A percentile compares a stretch with the other conserved stretches of the same genome.
Conservation (phyloP, 2,329 filamentous ascomycete species). For the Dactylellina leptospora region DNA sequence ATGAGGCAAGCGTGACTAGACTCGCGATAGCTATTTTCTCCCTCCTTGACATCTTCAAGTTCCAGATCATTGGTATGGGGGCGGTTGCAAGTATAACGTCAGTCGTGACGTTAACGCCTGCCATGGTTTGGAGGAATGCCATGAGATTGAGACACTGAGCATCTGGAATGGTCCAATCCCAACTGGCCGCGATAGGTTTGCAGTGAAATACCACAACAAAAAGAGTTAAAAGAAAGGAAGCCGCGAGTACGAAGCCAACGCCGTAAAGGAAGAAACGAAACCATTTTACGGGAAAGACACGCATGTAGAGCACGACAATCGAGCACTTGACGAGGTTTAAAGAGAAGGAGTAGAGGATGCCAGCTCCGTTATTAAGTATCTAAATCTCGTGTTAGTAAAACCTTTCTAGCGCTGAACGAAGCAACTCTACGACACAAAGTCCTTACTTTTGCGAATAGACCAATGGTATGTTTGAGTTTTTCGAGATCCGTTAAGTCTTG, state of each 20-base stretch:
- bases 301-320: conserved; percentile 38
- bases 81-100: conserved; percentile 43
- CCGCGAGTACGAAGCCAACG: conserved; percentile 26
- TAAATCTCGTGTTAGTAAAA: neutral
- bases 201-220: conserved; percentile 49
- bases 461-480: conserved; percentile 25
- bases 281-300: conserved; percentile 46
- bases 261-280: conserved; percentile 38
- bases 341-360: conserved; percentile 44
- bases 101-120: conserved; percentile 41
- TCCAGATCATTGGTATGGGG: conserved; percentile 52
- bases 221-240: conserved; percentile 38
- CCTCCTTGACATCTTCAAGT: conserved; percentile 45
- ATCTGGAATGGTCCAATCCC: conserved; percentile 43
- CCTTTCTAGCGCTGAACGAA: neutral
- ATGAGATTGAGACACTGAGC: conserved; percentile 44
- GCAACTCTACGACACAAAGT: neutral
- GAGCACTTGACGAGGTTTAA: conserved; percentile 47
- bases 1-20: conserved; percentile 37
- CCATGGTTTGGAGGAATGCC: conserved; percentile 39
- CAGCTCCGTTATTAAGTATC: conserved; percentile 43
- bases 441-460: conserved; percentile 33
- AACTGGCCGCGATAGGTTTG: conserved; percentile 38
- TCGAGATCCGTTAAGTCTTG: conserved; percentile 33
- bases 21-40: conserved; percentile 41